A percentile compares a stretch with the other conserved stretches of the same genome.
Evolutionary conservation across 2,329 filamentous ascomycete species (phyloP).

Genomic region (Cladorrhinum sp.): DNA sequence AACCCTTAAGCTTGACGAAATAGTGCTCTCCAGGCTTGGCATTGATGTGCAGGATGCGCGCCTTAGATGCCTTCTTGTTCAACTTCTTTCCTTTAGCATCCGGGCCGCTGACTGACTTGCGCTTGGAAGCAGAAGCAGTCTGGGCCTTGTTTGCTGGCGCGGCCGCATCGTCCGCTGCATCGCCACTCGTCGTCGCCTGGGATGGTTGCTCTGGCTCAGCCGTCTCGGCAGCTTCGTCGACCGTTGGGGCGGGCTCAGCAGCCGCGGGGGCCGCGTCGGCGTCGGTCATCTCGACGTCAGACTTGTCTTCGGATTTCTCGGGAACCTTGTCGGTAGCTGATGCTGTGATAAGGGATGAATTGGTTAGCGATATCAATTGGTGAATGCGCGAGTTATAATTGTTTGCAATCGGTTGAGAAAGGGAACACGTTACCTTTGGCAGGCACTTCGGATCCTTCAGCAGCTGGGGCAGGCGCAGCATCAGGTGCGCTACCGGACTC

Average conservation of each 20-base stretch:
- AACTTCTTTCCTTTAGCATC: constrained; percentile 73
- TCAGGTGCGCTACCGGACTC: constrained; percentile 16
- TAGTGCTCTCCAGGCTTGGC: constrained; percentile 89
- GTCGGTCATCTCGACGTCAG: constrained; percentile 66
- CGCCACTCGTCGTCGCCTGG: constrained; percentile 23
- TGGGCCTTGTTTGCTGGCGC: constrained; percentile 42
- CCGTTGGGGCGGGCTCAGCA: constrained; percentile 9
- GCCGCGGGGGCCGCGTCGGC: constrained; percentile 51
- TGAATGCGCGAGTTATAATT: not conserved
- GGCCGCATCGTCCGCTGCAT: constrained; percentile 25
- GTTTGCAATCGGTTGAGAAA: not conserved
- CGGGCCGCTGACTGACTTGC: constrained; percentile 66
- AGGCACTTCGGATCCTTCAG: constrained; percentile 22
- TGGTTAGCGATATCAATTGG: constrained; percentile 11
- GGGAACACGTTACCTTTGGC: constrained; percentile 24
- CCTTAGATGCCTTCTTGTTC: constrained; percentile 79
- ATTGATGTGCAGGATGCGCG: constrained; percentile 67
- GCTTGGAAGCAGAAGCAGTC: constrained; percentile 42
- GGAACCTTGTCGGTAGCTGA: constrained; percentile 19
- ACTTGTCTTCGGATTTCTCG: constrained; percentile 22
- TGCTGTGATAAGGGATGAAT: not conserved
- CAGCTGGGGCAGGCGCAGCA: constrained; percentile 29
- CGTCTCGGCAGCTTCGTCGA: constrained; percentile 27
- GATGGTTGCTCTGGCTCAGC: constrained; percentile 25
- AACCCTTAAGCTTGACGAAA: constrained; percentile 90